Percentiles rank a stretch among this genome's conserved stretches.
phyloP scores from a whole-genome alignment of 306 rosid genomes.

The Boehmeria nivea region DNA sequence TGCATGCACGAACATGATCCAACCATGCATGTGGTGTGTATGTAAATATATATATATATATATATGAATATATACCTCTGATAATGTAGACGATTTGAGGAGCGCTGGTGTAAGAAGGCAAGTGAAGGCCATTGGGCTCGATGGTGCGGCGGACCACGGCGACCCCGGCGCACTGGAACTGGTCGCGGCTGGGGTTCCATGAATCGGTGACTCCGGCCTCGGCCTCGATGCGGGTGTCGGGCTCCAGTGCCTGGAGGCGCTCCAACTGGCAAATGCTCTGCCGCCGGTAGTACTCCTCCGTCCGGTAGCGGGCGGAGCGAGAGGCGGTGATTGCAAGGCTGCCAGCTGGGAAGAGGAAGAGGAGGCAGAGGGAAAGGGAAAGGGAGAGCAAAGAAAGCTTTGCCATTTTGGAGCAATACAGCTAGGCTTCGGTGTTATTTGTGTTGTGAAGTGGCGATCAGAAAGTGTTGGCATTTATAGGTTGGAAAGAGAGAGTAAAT shows the following conservation, averaged over 20 bases:
- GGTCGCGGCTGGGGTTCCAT: slow-evolving; percentile 38
- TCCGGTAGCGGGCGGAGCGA: not conserved
- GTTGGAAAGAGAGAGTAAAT: not conserved
- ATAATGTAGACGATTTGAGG: slow-evolving; percentile 35
- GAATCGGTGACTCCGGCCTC: slow-evolving; percentile 41
- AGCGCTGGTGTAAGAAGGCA: slow-evolving; percentile 40
- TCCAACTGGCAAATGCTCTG: slow-evolving; percentile 28
- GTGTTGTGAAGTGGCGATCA: slow-evolving; percentile 18
- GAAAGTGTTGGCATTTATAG: slow-evolving; percentile 24
- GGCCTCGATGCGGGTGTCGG: slow-evolving; percentile 28
- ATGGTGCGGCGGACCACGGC: slow-evolving; percentile 28
- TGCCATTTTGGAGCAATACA: not conserved
- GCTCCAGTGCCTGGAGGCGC: slow-evolving; percentile 33
- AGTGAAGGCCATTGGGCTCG: slow-evolving; percentile 39
- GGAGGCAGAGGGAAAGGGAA: slow-evolving; percentile 29
- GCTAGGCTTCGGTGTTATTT: not conserved
- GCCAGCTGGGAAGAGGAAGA: slow-evolving; percentile 31
- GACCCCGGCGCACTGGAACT: slow-evolving; percentile 36
- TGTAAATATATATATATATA: not conserved
- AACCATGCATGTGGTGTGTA: too few relatives aligned
- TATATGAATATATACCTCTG: slow-evolving; percentile 10
- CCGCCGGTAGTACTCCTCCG: not conserved
- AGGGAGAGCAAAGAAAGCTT: slow-evolving; percentile 16
- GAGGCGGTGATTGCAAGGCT: slow-evolving; percentile 19
- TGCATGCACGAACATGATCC: too few relatives aligned